Evolutionary conservation across 192 early-diverging fungal species (phyloP).

Genomic region (Mortierella alpina): DNA sequence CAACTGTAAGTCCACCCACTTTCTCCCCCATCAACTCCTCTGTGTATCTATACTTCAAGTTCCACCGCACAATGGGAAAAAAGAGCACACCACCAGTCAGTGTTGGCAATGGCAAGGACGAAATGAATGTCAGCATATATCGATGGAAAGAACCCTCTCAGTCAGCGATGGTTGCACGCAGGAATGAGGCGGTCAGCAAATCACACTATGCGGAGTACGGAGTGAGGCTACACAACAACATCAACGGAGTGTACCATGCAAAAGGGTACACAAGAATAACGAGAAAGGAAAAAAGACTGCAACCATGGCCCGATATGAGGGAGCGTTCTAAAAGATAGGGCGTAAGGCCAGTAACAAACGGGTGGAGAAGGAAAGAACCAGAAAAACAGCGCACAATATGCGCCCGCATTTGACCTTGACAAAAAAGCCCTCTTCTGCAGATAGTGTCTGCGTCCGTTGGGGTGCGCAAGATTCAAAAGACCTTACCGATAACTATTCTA

Average conservation of each 20-base stretch:
- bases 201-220: neutral
- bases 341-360: too few species aligned
- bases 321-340: neutral
- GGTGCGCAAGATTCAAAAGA: too few species aligned
- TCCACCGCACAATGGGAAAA: conserved; percentile 1
- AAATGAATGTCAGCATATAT: neutral
- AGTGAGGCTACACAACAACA: conserved; percentile 11
- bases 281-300: too few species aligned
- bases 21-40: neutral
- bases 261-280: neutral
- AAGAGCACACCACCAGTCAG: neutral
- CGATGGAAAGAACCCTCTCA: neutral
- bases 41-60: neutral
- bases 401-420: too few species aligned
- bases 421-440: too few species aligned
- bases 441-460: too few species aligned
- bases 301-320: neutral
- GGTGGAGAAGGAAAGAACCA: too few species aligned
- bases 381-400: too few species aligned
- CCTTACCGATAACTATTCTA: neutral
- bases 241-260: neutral
- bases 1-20: conserved; percentile 57
- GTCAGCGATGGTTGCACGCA: conserved; percentile 18
- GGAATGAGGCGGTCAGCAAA: conserved; percentile 15
- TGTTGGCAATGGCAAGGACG: neutral